Percentiles rank a stretch among this genome's conserved stretches.
These are phyloP conservation scores for Dissophora ornata DNA, from an alignment of 192 early-diverging fungal species.

Conservation along the genomic window DNA sequence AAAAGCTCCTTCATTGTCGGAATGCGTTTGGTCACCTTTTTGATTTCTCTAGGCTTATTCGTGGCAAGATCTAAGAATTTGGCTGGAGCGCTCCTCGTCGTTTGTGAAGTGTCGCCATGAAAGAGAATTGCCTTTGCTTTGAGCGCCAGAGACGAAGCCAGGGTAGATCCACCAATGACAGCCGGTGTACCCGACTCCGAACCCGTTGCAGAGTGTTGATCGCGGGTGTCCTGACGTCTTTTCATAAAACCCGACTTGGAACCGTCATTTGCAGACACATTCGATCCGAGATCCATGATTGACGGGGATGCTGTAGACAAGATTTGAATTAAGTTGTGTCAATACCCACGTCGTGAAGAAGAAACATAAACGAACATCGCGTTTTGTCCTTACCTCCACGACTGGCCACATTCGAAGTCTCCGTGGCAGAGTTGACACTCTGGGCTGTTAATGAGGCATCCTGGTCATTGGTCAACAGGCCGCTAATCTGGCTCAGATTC, in stretches of 20 bases:
- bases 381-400: constrained; percentile 23
- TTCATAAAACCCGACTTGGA: constrained; percentile 16
- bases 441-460: background rate
- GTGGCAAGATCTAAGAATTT: constrained; percentile 45
- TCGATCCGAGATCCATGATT: background rate
- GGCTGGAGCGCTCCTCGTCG: constrained; percentile 13
- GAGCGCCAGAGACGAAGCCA: constrained; percentile 33
- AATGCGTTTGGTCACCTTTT: constrained; percentile 36
- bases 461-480: constrained; percentile 1
- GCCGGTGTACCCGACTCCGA: constrained; percentile 38
- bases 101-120: constrained; percentile 38
- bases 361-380: too few relatives aligned
- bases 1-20: constrained; percentile 50
- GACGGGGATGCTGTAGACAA: constrained; percentile 11
- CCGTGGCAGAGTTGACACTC: background rate
- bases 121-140: constrained; percentile 50
- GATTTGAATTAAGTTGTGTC: too few relatives aligned
- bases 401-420: constrained; percentile 8
- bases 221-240: constrained; percentile 36
- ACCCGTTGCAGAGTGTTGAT: constrained; percentile 19
- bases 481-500: constrained; percentile 16
- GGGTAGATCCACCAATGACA: constrained; percentile 19
- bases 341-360: too few relatives aligned
- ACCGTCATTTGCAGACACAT: background rate
- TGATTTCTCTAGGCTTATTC: constrained; percentile 24